These are phyloP conservation scores for Phytophthora quininea DNA, from an alignment of 352 stramenopile genomes.

Conservation along the genomic window DNA sequence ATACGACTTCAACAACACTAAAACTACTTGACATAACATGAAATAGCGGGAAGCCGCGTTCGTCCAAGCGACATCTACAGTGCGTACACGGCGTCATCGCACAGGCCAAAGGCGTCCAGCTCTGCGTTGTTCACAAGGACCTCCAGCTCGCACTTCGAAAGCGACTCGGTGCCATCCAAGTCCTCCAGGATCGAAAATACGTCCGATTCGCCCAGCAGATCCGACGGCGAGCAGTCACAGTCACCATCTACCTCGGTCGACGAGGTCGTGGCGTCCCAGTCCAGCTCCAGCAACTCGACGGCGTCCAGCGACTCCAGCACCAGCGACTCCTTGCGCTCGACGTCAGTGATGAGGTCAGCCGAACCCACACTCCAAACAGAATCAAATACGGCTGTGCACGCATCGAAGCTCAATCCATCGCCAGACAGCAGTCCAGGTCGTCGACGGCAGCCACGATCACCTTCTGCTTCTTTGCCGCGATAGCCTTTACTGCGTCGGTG, in stretches of 20 bases:
- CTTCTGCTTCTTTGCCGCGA: constrained; percentile 19
- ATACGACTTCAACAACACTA: too few relatives aligned
- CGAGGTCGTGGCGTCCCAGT: constrained; percentile 17
- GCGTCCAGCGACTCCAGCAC: constrained; percentile 10
- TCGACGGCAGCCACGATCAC: constrained; percentile 7
- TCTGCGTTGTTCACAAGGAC: not conserved
- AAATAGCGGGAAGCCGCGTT: too few relatives aligned
- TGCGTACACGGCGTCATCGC: not conserved
- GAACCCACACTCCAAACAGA: constrained; percentile 4
- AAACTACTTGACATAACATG: too few relatives aligned
- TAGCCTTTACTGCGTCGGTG: not conserved
- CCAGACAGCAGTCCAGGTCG: constrained; percentile 10
- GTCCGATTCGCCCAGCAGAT: constrained; percentile 15
- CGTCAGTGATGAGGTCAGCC: not conserved
- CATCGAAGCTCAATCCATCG: constrained; percentile 1
- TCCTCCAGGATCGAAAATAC: constrained; percentile 7
- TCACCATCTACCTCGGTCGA: not conserved
- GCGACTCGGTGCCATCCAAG: not conserved
- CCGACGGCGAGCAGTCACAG: not conserved
- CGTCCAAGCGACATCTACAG: not conserved
- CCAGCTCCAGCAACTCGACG: constrained; percentile 24
- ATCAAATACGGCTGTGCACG: constrained; percentile 1
- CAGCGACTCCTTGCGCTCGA: constrained; percentile 11
- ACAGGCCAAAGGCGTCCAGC: not conserved
- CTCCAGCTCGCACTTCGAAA: constrained; percentile 12